Evolutionary conservation across 495 filamentous ascomycete genomes (phyloP).

Genomic region (Aspergillus panamensis): DNA sequence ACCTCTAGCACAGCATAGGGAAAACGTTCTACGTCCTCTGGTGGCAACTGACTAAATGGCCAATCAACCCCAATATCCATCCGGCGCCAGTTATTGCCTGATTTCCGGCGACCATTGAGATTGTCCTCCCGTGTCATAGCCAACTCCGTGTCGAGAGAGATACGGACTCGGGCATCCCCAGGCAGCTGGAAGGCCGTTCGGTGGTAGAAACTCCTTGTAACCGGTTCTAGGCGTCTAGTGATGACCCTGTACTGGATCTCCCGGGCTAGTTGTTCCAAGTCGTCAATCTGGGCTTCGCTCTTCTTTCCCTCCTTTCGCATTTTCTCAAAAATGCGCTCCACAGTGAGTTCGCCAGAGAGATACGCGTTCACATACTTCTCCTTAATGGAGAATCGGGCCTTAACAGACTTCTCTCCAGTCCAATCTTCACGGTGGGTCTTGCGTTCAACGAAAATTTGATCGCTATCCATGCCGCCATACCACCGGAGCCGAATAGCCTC

Average conservation of each 20-base stretch:
- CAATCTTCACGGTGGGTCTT: conserved; percentile 99
- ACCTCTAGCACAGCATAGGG: conserved; percentile 97
- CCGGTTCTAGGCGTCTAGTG: conserved; percentile 76
- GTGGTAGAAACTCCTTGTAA: conserved; percentile 93
- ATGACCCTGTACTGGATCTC: conserved; percentile 93
- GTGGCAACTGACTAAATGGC: conserved; percentile 84
- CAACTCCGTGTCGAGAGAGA: conserved; percentile 94
- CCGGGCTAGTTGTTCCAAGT: conserved; percentile 81
- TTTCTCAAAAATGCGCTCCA: conserved; percentile 86
- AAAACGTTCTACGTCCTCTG: conserved; percentile 83
- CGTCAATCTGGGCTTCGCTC: conserved; percentile 79
- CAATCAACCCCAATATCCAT: conserved; percentile 98
- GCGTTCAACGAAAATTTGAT: conserved; percentile 94
- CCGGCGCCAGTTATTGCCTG: conserved; percentile 89
- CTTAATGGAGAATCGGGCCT: conserved; percentile 90
- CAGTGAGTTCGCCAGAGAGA: conserved; percentile 73
- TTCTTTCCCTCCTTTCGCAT: conserved; percentile 92
- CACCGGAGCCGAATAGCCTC: conserved; percentile 95
- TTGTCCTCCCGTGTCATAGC: conserved; percentile 96
- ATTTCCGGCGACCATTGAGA: conserved; percentile 69
- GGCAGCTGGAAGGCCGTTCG: conserved; percentile 97
- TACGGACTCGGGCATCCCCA: conserved; percentile 91
- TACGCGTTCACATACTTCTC: conserved; percentile 97
- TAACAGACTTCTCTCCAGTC: conserved; percentile 98
- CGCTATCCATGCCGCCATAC: conserved; percentile 94